Evolutionary conservation across 1,284 basidiomycete genomes (phyloP).

Genomic region (Singerocomus rubriflavus): DNA sequence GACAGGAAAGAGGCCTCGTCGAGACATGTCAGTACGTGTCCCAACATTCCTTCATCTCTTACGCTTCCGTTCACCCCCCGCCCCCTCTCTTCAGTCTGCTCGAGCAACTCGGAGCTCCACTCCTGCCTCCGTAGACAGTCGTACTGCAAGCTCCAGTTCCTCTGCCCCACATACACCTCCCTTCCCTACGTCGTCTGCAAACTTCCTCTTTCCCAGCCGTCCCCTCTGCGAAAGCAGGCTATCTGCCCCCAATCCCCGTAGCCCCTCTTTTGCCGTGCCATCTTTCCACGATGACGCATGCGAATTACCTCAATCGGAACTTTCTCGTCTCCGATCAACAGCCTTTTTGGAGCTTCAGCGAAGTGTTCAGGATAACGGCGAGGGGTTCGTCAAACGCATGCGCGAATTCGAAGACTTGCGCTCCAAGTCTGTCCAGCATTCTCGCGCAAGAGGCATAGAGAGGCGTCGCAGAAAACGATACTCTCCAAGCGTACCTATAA

Average conservation of each 20-base stretch:
- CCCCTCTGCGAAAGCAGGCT: conserved; percentile 20
- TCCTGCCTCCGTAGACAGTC: conserved; percentile 30
- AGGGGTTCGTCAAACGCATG: conserved; percentile 69
- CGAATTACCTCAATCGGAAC: conserved; percentile 33
- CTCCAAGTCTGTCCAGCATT: conserved; percentile 37
- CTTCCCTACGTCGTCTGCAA: conserved; percentile 55
- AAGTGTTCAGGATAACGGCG: conserved; percentile 58
- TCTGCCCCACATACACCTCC: conserved; percentile 31
- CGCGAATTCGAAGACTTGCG: conserved; percentile 61
- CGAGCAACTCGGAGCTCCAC: conserved; percentile 27
- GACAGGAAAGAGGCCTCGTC: conserved; percentile 50
- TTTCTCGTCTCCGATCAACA: conserved; percentile 50
- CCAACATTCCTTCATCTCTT: background rate
- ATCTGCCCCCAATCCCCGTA: conserved; percentile 17
- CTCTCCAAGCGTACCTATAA: conserved; percentile 26
- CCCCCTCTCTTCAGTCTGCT: conserved; percentile 14
- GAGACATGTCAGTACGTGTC: conserved; percentile 43
- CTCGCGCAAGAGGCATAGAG: conserved; percentile 36
- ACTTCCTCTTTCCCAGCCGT: conserved; percentile 49
- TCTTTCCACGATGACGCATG: conserved; percentile 13
- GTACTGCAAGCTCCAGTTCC: conserved; percentile 25
- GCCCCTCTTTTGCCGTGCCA: conserved; percentile 22
- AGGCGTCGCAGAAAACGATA: conserved; percentile 40
- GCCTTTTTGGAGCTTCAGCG: conserved; percentile 64
- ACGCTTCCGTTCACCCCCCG: background rate